phyloP scores from a whole-genome alignment of 108 stramenopile species.

The Skeletonema menzelii region DNA sequence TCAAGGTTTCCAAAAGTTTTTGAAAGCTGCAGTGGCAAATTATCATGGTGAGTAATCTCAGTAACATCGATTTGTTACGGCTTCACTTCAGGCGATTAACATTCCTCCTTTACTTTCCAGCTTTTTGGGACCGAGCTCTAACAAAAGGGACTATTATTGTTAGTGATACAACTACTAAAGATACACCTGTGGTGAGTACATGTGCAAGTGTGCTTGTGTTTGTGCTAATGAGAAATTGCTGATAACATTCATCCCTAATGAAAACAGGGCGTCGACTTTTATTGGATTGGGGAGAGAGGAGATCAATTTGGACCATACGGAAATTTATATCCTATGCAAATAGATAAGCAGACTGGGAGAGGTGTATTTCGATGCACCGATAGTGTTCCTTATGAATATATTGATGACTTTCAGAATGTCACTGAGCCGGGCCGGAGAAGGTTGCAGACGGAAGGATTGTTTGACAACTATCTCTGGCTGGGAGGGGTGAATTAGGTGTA shows the following conservation, averaged over 20 bases:
- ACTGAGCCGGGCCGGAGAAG: neutral
- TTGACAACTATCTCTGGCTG: neutral
- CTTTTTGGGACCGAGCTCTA: constrained; percentile 2
- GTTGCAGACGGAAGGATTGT: neutral
- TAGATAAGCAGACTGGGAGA: neutral
- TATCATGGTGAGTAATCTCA: neutral
- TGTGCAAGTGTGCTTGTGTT: neutral
- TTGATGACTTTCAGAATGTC: neutral
- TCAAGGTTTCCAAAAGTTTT: neutral
- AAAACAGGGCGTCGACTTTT: neutral
- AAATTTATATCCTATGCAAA: neutral
- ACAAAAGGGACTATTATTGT: neutral
- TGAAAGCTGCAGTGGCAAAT: neutral
- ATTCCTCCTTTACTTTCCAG: neutral
- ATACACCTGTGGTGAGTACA: neutral
- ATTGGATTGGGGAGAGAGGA: neutral
- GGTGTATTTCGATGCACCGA: too few relatives aligned
- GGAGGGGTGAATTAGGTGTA: neutral
- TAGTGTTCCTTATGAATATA: neutral
- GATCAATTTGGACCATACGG: neutral
- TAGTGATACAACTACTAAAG: neutral
- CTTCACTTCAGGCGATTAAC: neutral
- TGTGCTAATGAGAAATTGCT: neutral
- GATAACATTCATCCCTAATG: neutral
- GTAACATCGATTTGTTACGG: neutral